These are phyloP conservation scores for Cornus controversa DNA, from an alignment of 148 eudicot genomes.

Conservation along the genomic window DNA sequence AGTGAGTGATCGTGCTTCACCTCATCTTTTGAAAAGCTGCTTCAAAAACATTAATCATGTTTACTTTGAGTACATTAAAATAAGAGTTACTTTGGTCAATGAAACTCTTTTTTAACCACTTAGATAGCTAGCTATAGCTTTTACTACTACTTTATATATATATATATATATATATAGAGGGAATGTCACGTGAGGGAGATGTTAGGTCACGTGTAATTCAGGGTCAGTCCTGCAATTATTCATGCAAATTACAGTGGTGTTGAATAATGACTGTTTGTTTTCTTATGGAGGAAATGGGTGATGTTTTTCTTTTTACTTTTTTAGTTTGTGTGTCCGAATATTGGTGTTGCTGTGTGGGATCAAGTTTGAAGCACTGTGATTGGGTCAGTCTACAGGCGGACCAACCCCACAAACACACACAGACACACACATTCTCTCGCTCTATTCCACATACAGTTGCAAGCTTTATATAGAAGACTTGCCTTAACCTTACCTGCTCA, in stretches of 20 bases:
- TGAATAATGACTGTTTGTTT: slow-evolving; percentile 16
- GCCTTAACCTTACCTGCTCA: slow-evolving; percentile 33
- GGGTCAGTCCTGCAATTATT: slow-evolving; percentile 15
- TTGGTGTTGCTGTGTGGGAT: background rate
- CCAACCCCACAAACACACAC: background rate
- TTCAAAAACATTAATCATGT: slow-evolving; percentile 11
- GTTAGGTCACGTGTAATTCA: slow-evolving; percentile 12
- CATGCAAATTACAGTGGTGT: slow-evolving; percentile 15
- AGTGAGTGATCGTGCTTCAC: background rate
- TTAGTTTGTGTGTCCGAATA: background rate
- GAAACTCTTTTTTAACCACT: slow-evolving; percentile 11
- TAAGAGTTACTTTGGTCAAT: slow-evolving; percentile 3
- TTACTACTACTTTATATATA: background rate
- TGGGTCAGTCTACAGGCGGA: background rate
- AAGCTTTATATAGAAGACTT: slow-evolving; percentile 25
- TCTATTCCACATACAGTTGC: background rate
- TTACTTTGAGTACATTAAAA: slow-evolving; percentile 1
- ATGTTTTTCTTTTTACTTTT: background rate
- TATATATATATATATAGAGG: too few relatives aligned
- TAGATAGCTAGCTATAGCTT: background rate
- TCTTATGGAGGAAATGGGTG: slow-evolving; percentile 2
- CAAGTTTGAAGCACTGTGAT: slow-evolving; percentile 8
- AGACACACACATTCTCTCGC: background rate
- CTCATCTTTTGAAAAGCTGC: slow-evolving; percentile 14
- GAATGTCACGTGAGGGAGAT: slow-evolving; percentile 20